Evolutionary conservation across 495 filamentous ascomycete genomes (phyloP).

Genomic region (Tuber indicum): DNA sequence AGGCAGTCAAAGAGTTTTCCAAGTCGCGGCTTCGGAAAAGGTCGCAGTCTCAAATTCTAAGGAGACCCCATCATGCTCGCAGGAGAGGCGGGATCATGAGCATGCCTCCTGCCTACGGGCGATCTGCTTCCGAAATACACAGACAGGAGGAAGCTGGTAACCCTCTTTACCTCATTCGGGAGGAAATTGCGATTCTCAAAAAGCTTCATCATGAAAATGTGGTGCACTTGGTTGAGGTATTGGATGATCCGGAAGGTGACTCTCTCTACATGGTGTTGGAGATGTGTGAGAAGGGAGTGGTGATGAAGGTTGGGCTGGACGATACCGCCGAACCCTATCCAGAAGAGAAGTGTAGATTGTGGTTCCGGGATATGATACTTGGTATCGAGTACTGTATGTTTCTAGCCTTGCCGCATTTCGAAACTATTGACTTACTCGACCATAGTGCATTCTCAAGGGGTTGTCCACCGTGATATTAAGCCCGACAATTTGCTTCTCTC

Average conservation of each 20-base stretch:
- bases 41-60: slow-evolving; percentile 82
- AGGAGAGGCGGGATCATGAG: slow-evolving; percentile 46
- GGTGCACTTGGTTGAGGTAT: slow-evolving; percentile 84
- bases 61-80: slow-evolving; percentile 55
- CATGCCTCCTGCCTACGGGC: slow-evolving; percentile 22
- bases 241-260: slow-evolving; percentile 93
- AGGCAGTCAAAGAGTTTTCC: slow-evolving; percentile 98
- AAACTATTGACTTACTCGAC: slow-evolving; percentile 14
- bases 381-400: slow-evolving; percentile 84
- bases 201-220: slow-evolving; percentile 91
- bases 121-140: slow-evolving; percentile 45
- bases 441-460: slow-evolving; percentile 80
- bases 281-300: slow-evolving; percentile 96
- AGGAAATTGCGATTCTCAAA: slow-evolving; percentile 99
- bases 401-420: background rate
- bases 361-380: slow-evolving; percentile 92
- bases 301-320: slow-evolving; percentile 93
- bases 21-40: slow-evolving; percentile 88
- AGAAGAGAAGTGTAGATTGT: slow-evolving; percentile 74
- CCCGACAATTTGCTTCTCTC: slow-evolving; percentile 92
- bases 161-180: slow-evolving; percentile 78
- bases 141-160: slow-evolving; percentile 60
- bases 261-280: slow-evolving; percentile 97
- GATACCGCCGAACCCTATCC: slow-evolving; percentile 76
- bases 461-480: slow-evolving; percentile 96